These are phyloP conservation scores for Suillus ampliporus DNA, from an alignment of 768 basidiomycete genomes.

Conservation along the genomic window DNA sequence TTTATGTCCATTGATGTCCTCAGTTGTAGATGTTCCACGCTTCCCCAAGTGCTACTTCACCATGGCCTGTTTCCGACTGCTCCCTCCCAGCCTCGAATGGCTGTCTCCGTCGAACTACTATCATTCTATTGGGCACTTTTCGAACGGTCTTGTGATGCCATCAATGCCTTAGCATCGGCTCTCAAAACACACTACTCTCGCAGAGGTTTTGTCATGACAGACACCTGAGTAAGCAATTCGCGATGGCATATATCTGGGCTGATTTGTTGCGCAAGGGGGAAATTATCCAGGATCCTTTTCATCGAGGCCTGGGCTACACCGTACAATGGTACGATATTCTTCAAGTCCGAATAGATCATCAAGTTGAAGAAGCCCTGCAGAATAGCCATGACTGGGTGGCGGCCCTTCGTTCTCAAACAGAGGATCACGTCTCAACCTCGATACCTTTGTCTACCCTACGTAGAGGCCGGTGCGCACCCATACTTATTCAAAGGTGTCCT, in stretches of 20 bases:
- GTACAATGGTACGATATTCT: conserved; percentile 37
- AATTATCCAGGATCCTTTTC: conserved; percentile 36
- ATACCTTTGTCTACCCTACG: not conserved
- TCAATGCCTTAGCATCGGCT: conserved; percentile 14
- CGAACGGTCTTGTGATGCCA: conserved; percentile 40
- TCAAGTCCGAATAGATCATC: conserved; percentile 16
- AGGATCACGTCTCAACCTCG: not conserved
- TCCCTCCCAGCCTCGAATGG: no score
- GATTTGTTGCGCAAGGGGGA: conserved; percentile 24
- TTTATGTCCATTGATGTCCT: conserved; percentile 18
- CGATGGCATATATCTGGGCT: not conserved
- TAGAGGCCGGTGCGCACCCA: conserved; percentile 7
- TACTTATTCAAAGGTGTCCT: conserved; percentile 21
- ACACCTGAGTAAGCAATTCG: conserved; percentile 18
- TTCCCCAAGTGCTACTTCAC: conserved; percentile 30
- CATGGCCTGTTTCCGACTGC: conserved; percentile 40
- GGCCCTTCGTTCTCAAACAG: not conserved
- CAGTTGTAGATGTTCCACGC: conserved; percentile 28
- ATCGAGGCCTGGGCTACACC: conserved; percentile 30
- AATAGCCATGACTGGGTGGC: conserved; percentile 1
- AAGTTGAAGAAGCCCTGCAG: conserved; percentile 20
- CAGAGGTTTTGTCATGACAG: conserved; percentile 21
- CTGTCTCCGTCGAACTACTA: conserved; percentile 35
- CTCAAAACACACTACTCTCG: conserved; percentile 1
- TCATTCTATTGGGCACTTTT: conserved; percentile 41